Evolutionary conservation across 2,329 filamentous ascomycete genomes (phyloP).

Genomic region (Colletotrichum simmondsii): DNA sequence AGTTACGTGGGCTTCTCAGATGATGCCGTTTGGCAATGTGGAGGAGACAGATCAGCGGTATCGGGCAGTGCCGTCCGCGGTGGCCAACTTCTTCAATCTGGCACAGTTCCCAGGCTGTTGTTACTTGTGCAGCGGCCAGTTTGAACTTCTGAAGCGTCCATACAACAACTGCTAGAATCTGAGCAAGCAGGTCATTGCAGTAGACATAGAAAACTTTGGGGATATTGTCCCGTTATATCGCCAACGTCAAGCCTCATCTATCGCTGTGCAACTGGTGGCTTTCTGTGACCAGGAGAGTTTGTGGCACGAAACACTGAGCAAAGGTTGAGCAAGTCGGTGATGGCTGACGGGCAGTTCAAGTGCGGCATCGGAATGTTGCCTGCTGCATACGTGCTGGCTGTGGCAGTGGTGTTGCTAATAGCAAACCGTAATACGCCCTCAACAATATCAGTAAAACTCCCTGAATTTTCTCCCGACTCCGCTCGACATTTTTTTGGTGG

Average conservation of each 20-base stretch:
- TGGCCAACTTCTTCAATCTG: neutral
- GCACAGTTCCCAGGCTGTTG: neutral
- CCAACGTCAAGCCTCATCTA: neutral
- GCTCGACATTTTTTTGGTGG: constrained; percentile 27
- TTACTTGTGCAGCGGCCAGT: neutral
- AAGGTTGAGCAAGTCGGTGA: neutral
- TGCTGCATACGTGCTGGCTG: neutral
- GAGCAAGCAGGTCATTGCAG: neutral
- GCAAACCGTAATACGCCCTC: neutral
- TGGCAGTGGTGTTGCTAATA: neutral
- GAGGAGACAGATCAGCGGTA: constrained; percentile 13
- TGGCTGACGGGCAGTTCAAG: neutral
- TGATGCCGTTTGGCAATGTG: constrained; percentile 3
- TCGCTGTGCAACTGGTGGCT: neutral
- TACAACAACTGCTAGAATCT: neutral
- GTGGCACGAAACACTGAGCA: neutral
- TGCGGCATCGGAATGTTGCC: constrained; percentile 15
- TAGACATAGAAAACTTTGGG: neutral
- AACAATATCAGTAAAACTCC: constrained; percentile 17
- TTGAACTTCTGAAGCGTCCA: too few relatives aligned
- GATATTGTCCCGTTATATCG: neutral
- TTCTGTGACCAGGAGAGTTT: neutral
- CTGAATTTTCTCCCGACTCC: constrained; percentile 21
- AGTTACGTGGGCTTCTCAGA: constrained; percentile 13
- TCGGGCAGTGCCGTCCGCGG: neutral